Evolutionary conservation across 352 stramenopile genomes (phyloP).

Genomic region (Sclerospora graminicola): DNA sequence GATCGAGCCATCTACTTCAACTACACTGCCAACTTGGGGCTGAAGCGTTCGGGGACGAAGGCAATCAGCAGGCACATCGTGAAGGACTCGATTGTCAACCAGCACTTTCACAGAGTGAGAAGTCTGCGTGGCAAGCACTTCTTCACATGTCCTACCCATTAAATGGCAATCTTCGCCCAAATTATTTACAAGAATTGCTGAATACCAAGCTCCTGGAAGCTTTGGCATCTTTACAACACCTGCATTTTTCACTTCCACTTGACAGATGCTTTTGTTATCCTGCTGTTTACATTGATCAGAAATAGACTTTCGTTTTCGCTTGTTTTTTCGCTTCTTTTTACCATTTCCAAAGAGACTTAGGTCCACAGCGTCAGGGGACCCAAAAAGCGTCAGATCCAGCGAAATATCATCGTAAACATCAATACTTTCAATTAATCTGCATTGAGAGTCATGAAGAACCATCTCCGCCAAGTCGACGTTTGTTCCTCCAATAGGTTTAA

Average conservation of each 20-base stretch:
- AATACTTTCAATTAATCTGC: conserved; percentile 38
- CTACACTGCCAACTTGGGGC: conserved; percentile 59
- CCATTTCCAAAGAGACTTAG: conserved; percentile 3
- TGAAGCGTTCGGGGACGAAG: conserved; percentile 25
- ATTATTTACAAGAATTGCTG: conserved; percentile 28
- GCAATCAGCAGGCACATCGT: conserved; percentile 31
- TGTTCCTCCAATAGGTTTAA: conserved; percentile 33
- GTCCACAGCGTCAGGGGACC: conserved; percentile 10
- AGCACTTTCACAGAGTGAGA: conserved; percentile 36
- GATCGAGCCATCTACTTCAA: conserved; percentile 52
- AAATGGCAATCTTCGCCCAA: conserved; percentile 5
- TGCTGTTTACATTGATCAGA: conserved; percentile 9
- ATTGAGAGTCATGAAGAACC: conserved; percentile 73
- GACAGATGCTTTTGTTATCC: conserved; percentile 11
- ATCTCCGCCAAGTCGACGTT: conserved; percentile 44
- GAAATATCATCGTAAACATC: conserved; percentile 37
- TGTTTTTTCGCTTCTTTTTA: conserved; percentile 59
- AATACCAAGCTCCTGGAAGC: conserved; percentile 50
- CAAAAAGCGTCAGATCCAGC: conserved; percentile 44
- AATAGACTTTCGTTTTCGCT: conserved; percentile 40
- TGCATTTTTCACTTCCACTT: conserved; percentile 50
- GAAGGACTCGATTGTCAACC: conserved; percentile 24
- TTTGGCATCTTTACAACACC: conserved; percentile 21
- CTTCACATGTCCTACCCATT: conserved; percentile 9
- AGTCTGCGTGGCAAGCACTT: conserved; percentile 11